Evolutionary conservation across 2,329 filamentous ascomycete genomes (phyloP), one percentile per base, ranked within the genome.

Genomic region (Hymenoscyphus occultus): DNA sequence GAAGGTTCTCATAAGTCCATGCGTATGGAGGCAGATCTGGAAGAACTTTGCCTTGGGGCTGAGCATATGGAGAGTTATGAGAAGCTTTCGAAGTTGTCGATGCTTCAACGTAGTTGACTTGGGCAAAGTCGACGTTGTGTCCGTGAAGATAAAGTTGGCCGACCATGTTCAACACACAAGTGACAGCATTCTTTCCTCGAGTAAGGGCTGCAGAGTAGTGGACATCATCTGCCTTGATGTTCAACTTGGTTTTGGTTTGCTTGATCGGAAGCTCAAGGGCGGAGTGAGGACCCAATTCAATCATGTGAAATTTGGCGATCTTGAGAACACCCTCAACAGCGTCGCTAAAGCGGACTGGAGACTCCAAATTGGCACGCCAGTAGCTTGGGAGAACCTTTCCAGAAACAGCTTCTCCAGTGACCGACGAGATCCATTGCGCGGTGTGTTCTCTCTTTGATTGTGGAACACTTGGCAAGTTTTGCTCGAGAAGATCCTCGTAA

Each of bases 1-100:
- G 83, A 0, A 69, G 64, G 32, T 77, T 76, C 1, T 77, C 76
- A 68, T 83, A 81, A 56, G 84, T 79, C 80, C 82, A 84, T 0
- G 78, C 76, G 64, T 84, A 85, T 0, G 71, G 64, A 0, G 82
- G 82, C 0, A 80, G 64, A 65, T 69, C 65, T 39, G 62, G 69
- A 40, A 71, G 48, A n/a, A 65, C 54, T 60, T 40, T 60, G 39
- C 56, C 35, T 22, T 51, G 45, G 0, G 45, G 22, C 19, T 51
- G 45, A 51, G 45, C n/a, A 22, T 51, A 51, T 51, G 45, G 45
- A n/a, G 45, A 51, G 22, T 51, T n/a, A 22, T 22, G 45, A 2
- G 42, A 48, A 1, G 51, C 22, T 14, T 28, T 16, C 3, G 39
- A 45, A 10, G 54, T 58, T 28, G 32, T 63, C 28, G 51, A 56